Conservation (phyloP, 768 basidiomycete genomes). For the Mycena rebaudengoi region DNA sequence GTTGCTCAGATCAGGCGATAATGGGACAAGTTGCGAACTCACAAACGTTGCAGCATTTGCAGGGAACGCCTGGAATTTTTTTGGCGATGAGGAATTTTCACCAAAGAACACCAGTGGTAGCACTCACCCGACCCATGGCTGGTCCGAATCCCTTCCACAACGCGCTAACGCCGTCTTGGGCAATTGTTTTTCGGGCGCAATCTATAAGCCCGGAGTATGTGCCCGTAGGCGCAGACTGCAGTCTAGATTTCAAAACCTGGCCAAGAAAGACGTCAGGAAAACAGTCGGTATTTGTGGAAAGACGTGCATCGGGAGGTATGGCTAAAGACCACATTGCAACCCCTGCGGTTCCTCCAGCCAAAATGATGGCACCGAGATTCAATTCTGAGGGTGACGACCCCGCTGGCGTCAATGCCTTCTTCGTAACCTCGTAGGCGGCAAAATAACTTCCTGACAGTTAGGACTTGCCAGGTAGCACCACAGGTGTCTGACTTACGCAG, state of each 20-base stretch:
- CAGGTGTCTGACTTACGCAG: conserved; percentile 70
- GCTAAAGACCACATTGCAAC: conserved; percentile 98
- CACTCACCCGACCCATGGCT: conserved; percentile 88
- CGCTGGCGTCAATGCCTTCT: conserved; percentile 83
- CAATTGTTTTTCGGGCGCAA: conserved; percentile 91
- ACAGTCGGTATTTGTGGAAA: not conserved
- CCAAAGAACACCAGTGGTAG: not conserved
- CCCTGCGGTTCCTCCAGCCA: conserved; percentile 94
- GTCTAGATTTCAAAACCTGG: conserved; percentile 93
- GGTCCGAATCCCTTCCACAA: conserved; percentile 98
- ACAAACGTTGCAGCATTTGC: conserved; percentile 96
- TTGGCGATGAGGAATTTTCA: not conserved
- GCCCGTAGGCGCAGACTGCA: conserved; percentile 96
- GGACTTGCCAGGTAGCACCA: not conserved
- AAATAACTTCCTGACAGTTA: conserved; percentile 75
- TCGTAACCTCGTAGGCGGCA: conserved; percentile 94
- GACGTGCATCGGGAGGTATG: conserved; percentile 93
- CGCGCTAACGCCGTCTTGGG: conserved; percentile 84
- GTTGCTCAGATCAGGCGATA: conserved; percentile 23
- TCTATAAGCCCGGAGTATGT: conserved; percentile 96
- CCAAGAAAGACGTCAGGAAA: conserved; percentile 4
- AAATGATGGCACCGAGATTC: conserved; percentile 84
- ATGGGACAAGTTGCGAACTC: conserved; percentile 43
- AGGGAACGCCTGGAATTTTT: conserved; percentile 85
- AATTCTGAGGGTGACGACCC: conserved; percentile 83